These are phyloP conservation scores for Chalaropsis thielavioides DNA, from an alignment of 2,329 filamentous ascomycete genomes.

Conservation along the genomic window DNA sequence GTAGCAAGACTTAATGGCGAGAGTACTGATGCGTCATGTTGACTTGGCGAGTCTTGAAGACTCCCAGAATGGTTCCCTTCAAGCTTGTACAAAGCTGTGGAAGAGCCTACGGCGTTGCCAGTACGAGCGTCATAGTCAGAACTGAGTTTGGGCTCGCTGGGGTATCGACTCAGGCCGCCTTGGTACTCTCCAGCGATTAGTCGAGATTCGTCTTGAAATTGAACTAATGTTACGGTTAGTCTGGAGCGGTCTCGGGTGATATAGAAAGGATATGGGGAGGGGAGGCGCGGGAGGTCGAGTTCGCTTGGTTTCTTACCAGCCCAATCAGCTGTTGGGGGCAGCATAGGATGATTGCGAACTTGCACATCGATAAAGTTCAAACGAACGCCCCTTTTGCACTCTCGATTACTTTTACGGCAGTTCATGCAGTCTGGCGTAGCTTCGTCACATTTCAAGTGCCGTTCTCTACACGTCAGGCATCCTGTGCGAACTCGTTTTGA, in stretches of 20 bases:
- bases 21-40: not conserved
- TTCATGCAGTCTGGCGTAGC: conserved; percentile 51
- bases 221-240: conserved; percentile 32
- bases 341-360: conserved; percentile 50
- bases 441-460: conserved; percentile 87
- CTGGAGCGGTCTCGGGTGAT: not conserved
- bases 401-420: conserved; percentile 72
- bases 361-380: conserved; percentile 86
- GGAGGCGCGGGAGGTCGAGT: no score
- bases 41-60: conserved; percentile 12
- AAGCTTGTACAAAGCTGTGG: conserved; percentile 5
- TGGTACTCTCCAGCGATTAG: conserved; percentile 82
- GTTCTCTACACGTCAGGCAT: conserved; percentile 76
- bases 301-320: conserved; percentile 30
- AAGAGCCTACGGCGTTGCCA: conserved; percentile 20
- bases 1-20: conserved; percentile 14
- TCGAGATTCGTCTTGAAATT: conserved; percentile 78
- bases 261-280: conserved; percentile 12
- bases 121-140: conserved; percentile 24
- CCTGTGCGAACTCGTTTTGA: conserved; percentile 81
- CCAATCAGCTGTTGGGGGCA: conserved; percentile 51
- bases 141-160: conserved; percentile 23
- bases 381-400: conserved; percentile 73
- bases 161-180: conserved; percentile 62
- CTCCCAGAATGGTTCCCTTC: not conserved